Base-by-base conservation (phyloP, 1,284 basidiomycete genomes). In the Rhodotorula sp. region DNA sequence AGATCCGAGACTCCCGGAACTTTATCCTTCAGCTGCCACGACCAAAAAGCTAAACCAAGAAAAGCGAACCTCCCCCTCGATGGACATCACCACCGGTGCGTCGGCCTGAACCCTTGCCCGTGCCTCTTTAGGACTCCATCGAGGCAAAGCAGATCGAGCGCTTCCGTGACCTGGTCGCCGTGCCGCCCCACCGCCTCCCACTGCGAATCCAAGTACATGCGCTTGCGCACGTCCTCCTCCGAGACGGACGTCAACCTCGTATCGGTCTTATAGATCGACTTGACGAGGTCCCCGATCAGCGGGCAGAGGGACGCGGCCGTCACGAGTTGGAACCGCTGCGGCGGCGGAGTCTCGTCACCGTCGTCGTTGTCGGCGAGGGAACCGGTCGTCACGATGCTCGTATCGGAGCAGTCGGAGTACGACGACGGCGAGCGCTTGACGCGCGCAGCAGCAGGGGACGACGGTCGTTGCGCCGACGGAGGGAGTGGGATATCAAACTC, bases 131-230 rank as follows among this genome's bases (percentile, higher is more conserved):
- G 52, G 26, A 26, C 43, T 1, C 68, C 71, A 34, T 45, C 45
- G 18, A 31, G 47, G 16, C 55, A 63, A 15, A 70, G 52, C 23
- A 54, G 26, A 47, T 31, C 56, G 15, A 73, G 31, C 19, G 54
- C 63, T 28, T 38, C 48, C 26, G 5, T n/a, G 18, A 73, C 68
- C 28, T 62, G 56, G 23, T 64, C 66, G 18, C 60, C 34, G 38
- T 55, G 66, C 60, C 23, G 18, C n/a, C 66, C 71, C 5, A 73
- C 71, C 1, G 49, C 56, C 31, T 31, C 64, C 71, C 71, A 73
- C 5, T 63, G 54, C 38, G 50, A 50, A 26, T 69, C 71, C 10
- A 18, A 18, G 31, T 34, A 26, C 62, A 73, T 10, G 15, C 19
- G 5, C 18, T 26, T 5, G 16, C 71, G 49, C 14, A 73, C 23